These are phyloP conservation scores for Kodamaea nitidulidarum DNA, from an alignment of 805 yeast species.

Conservation along the genomic window DNA sequence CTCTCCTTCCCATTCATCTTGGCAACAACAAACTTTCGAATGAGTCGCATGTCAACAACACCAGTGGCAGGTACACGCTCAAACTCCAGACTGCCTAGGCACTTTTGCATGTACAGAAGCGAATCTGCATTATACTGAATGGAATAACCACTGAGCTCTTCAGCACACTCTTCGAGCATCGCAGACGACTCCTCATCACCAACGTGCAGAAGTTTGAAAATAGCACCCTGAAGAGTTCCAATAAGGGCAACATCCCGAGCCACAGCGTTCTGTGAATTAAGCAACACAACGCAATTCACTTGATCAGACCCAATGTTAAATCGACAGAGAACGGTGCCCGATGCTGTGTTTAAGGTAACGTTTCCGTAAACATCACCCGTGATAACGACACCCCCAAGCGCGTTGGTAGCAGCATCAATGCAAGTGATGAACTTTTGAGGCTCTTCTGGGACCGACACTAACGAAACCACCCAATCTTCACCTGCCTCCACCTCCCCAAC, in stretches of 20 bases:
- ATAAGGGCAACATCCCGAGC: slow-evolving; percentile 13
- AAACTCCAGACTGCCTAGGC: slow-evolving; percentile 12
- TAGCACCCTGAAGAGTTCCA: slow-evolving; percentile 30
- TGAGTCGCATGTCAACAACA: slow-evolving; percentile 13
- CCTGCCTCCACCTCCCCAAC: slow-evolving; percentile 1
- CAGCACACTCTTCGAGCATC: slow-evolving; percentile 13
- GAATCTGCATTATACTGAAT: slow-evolving; percentile 1
- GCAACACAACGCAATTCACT: slow-evolving; percentile 20
- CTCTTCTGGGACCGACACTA: neutral
- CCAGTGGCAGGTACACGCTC: slow-evolving; percentile 8
- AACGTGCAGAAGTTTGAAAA: slow-evolving; percentile 13
- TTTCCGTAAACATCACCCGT: slow-evolving; percentile 32
- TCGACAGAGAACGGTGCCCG: slow-evolving; percentile 11
- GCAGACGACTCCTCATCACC: slow-evolving; percentile 13
- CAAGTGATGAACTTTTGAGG: slow-evolving; percentile 6
- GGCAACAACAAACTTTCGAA: slow-evolving; percentile 7
- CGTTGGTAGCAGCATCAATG: slow-evolving; percentile 5
- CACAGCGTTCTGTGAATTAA: neutral
- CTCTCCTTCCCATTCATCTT: slow-evolving; percentile 3
- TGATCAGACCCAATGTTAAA: slow-evolving; percentile 26
- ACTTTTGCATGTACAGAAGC: slow-evolving; percentile 1
- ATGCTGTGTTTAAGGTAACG: slow-evolving; percentile 7
- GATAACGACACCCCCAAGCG: slow-evolving; percentile 6
- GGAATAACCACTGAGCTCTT: slow-evolving; percentile 11
- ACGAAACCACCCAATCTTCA: neutral